These are phyloP conservation scores for Laguncularia racemosa DNA, from an alignment of 345 rosid species.

Conservation along the genomic window DNA sequence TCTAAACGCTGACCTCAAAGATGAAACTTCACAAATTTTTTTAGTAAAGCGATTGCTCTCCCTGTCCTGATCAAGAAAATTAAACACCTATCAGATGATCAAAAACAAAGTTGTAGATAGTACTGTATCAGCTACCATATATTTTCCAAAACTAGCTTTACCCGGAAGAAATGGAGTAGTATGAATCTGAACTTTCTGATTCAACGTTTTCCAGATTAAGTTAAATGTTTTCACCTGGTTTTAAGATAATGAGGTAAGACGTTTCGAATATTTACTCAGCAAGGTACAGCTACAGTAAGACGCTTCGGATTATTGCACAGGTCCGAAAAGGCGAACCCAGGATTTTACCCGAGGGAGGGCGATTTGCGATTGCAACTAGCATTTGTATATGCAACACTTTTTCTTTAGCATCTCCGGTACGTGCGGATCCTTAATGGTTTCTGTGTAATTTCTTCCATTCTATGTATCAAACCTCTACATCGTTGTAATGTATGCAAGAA, in stretches of 20 bases:
- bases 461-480: too few relatives aligned
- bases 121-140: not conserved
- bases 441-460: too few relatives aligned
- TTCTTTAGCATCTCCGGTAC: too few relatives aligned
- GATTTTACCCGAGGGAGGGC: too few relatives aligned
- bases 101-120: not conserved
- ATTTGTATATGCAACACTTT: too few relatives aligned
- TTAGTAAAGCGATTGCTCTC: slow-evolving; percentile 18
- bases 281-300: not conserved
- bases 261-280: not conserved
- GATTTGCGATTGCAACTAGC: too few relatives aligned
- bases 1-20: slow-evolving; percentile 29
- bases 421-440: too few relatives aligned
- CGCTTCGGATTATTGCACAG: not conserved
- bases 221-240: slow-evolving; percentile 26
- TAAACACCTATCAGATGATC: not conserved
- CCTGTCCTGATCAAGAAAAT: slow-evolving; percentile 39
- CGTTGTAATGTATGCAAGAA: too few relatives aligned
- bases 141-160: slow-evolving; percentile 8
- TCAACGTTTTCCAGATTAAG: slow-evolving; percentile 21
- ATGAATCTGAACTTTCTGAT: slow-evolving; percentile 24
- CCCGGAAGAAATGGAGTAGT: slow-evolving; percentile 14
- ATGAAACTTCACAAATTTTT: slow-evolving; percentile 26
- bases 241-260: slow-evolving; percentile 5
- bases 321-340: not conserved